Conservation (phyloP, 2,329 filamentous ascomycete species). For the Penicillium concentricum region DNA sequence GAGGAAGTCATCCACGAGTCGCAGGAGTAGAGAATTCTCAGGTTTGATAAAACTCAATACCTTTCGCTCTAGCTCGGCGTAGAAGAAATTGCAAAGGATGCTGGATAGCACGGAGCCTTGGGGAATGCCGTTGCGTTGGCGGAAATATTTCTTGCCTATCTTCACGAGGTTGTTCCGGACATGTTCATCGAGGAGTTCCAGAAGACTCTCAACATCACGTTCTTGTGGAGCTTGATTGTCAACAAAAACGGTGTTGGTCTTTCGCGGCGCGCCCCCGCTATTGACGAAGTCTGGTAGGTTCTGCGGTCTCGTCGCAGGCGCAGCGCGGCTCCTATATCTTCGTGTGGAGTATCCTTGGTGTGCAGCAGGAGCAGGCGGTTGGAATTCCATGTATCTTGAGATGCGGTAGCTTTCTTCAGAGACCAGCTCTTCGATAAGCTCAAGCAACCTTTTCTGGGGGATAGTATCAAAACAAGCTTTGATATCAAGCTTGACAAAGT, state of each 20-base stretch:
- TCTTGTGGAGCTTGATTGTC: slow-evolving; percentile 62
- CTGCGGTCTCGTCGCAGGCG: slow-evolving; percentile 42
- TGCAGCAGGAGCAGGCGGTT: slow-evolving; percentile 39
- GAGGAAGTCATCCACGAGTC: slow-evolving; percentile 90
- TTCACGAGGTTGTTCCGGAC: slow-evolving; percentile 82
- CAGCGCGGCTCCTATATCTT: slow-evolving; percentile 57
- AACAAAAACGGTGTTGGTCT: slow-evolving; percentile 71
- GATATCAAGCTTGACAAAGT: slow-evolving; percentile 91
- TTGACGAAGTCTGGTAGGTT: slow-evolving; percentile 50
- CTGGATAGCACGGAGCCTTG: slow-evolving; percentile 89
- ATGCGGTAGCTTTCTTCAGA: slow-evolving; percentile 66
- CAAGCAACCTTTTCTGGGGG: slow-evolving; percentile 72
- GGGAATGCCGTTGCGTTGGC: slow-evolving; percentile 85
- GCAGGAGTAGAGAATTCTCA: slow-evolving; percentile 66
- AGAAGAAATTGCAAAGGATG: slow-evolving; percentile 91
- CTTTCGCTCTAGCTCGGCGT: slow-evolving; percentile 76
- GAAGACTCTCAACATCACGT: slow-evolving; percentile 59
- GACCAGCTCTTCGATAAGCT: slow-evolving; percentile 61
- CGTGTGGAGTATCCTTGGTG: slow-evolving; percentile 29
- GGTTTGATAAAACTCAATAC: slow-evolving; percentile 65
- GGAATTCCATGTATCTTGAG: slow-evolving; percentile 72
- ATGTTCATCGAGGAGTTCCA: slow-evolving; percentile 73
- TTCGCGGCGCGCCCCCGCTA: slow-evolving; percentile 43
- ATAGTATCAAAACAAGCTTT: slow-evolving; percentile 93
- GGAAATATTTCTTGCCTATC: slow-evolving; percentile 83